Conservation (phyloP, 495 filamentous ascomycete species). For the Hypoxylon intermedium region DNA sequence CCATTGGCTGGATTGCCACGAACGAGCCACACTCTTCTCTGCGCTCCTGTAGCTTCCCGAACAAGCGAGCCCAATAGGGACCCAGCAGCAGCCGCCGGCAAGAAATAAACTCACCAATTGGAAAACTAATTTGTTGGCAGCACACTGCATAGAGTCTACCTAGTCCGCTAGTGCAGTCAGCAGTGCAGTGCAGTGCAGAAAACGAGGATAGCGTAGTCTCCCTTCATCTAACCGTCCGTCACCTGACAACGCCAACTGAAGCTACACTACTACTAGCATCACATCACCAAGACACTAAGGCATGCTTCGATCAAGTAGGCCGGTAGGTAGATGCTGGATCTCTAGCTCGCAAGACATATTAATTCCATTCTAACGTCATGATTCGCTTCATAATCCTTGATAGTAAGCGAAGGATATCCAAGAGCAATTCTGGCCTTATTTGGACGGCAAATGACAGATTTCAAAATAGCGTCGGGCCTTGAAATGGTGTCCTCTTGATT, state of each 20-base stretch:
- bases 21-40: conserved; percentile 16
- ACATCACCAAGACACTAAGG: conserved; percentile 29
- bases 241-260: conserved; percentile 22
- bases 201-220: too few relatives aligned
- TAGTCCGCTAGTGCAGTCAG: too few relatives aligned
- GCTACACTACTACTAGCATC: conserved; percentile 5
- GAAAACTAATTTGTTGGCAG: conserved; percentile 10
- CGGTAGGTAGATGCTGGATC: conserved; percentile 1
- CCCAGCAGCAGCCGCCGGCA: conserved; percentile 37
- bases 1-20: conserved; percentile 6
- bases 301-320: too few relatives aligned
- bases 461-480: too few relatives aligned
- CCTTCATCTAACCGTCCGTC: too few relatives aligned
- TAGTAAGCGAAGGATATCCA: neutral
- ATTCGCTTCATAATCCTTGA: neutral
- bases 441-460: too few relatives aligned
- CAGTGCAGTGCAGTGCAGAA: too few relatives aligned
- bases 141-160: conserved; percentile 30
- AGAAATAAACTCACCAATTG: conserved; percentile 20
- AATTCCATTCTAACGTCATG: neutral
- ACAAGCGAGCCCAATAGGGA: conserved; percentile 39
- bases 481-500: too few relatives aligned
- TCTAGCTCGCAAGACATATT: neutral
- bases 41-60: conserved; percentile 30
- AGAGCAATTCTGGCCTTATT: neutral